Conservation (phyloP, 208 protist species). For the Herpetomonas samuelpessoai region DNA sequence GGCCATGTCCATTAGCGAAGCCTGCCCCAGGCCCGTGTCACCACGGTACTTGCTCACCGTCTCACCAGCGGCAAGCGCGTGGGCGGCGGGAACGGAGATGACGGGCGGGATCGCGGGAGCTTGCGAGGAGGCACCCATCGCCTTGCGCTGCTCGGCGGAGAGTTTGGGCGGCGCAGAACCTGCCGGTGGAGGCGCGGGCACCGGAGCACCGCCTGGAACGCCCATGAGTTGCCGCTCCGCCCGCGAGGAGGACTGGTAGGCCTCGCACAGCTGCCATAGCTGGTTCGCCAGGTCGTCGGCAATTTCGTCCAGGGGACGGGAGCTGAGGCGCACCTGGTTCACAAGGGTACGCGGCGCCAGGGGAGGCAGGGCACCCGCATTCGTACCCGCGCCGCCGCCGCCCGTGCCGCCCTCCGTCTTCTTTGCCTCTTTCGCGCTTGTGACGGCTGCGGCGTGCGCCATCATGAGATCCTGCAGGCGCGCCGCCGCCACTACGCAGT, state of each 20-base stretch:
- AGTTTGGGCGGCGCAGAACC: too few species aligned
- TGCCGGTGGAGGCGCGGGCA: neutral
- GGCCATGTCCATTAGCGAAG: neutral
- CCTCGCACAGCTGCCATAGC: slow-evolving; percentile 17
- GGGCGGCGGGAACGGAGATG: neutral
- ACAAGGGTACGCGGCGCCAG: slow-evolving; percentile 11
- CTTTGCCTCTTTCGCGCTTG: slow-evolving; percentile 1
- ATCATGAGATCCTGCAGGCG: slow-evolving; percentile 30
- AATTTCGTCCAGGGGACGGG: slow-evolving; percentile 33
- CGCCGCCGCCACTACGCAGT: slow-evolving; percentile 25
- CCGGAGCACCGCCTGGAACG: slow-evolving; percentile 1
- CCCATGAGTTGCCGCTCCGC: slow-evolving; percentile 21
- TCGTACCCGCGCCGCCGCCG: neutral
- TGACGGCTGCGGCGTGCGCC: slow-evolving; percentile 19
- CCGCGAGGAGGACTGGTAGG: slow-evolving; percentile 18
- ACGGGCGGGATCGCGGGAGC: neutral
- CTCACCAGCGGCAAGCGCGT: neutral
- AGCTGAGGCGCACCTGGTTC: slow-evolving; percentile 40
- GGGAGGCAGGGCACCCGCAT: neutral
- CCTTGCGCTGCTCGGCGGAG: neutral
- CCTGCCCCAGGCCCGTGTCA: neutral
- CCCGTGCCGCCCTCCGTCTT: neutral
- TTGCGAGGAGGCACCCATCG: neutral
- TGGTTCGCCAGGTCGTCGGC: slow-evolving; percentile 42
- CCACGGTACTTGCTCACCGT: neutral